A percentile compares a stretch with the other conserved stretches of the same genome.
Evolutionary conservation across 1,284 basidiomycete genomes (phyloP).

Genomic region (Athelia sp.): DNA sequence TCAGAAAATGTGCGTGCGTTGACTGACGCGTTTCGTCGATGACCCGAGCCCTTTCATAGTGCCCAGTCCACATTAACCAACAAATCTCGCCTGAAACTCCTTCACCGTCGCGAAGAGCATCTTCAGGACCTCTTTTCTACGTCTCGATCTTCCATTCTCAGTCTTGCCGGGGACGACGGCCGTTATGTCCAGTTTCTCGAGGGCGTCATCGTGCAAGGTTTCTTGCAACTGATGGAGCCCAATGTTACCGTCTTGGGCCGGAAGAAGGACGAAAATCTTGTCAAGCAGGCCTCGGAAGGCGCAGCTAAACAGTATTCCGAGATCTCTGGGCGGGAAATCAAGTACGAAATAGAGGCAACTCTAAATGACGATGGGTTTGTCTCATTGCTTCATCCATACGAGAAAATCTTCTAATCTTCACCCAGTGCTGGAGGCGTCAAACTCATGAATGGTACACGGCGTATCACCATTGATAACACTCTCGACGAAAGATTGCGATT

Average conservation of each 20-base stretch:
- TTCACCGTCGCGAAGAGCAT: constrained; percentile 91
- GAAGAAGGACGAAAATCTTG: constrained; percentile 52
- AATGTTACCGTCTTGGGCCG: constrained; percentile 60
- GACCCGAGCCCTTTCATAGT: constrained; percentile 36
- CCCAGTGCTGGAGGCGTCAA: constrained; percentile 80
- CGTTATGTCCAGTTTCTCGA: constrained; percentile 79
- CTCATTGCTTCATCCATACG: neutral
- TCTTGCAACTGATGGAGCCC: constrained; percentile 69
- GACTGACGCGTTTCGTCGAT: constrained; percentile 1
- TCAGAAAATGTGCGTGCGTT: constrained; percentile 82
- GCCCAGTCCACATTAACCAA: constrained; percentile 96
- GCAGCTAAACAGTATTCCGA: constrained; percentile 68
- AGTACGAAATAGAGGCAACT: constrained; percentile 58
- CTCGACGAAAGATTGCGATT: constrained; percentile 84
- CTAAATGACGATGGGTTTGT: constrained; percentile 72
- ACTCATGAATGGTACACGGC: constrained; percentile 63
- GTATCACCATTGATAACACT: constrained; percentile 90
- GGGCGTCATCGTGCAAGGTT: constrained; percentile 78
- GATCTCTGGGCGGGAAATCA: constrained; percentile 69
- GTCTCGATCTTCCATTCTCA: constrained; percentile 60
- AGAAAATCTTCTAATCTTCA: neutral
- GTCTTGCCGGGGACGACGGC: constrained; percentile 64
- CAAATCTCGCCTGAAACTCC: constrained; percentile 87
- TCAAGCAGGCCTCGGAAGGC: constrained; percentile 53
- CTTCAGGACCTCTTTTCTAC: constrained; percentile 85